Conservation (phyloP, 495 filamentous ascomycete genomes). For the Mytilinidion resinicola region DNA sequence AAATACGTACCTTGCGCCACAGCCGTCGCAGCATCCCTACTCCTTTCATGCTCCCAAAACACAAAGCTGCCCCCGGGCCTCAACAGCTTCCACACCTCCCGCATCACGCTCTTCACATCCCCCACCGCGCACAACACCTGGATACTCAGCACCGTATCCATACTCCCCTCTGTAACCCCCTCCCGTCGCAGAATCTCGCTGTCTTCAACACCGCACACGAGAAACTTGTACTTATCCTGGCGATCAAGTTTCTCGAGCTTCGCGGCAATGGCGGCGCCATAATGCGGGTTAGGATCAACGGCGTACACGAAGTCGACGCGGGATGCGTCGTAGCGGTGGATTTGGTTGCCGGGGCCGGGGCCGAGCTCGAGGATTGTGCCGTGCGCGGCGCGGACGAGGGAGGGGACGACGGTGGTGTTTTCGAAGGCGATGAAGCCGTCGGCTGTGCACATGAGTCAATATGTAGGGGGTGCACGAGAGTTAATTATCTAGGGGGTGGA, state of each 20-base stretch:
- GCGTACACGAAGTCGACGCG: conserved; percentile 39
- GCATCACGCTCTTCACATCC: too few species aligned
- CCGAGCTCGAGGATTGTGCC: conserved; percentile 47
- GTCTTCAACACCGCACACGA: conserved; percentile 39
- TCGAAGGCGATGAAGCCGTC: conserved; percentile 37
- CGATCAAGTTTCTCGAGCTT: conserved; percentile 29
- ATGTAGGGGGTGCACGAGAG: not conserved
- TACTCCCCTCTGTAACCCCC: conserved; percentile 37
- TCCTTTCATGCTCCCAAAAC: too few species aligned
- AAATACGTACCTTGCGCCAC: too few species aligned
- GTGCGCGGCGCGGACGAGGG: conserved; percentile 35
- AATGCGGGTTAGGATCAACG: conserved; percentile 41
- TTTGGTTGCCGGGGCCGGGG: conserved; percentile 44
- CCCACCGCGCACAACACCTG: too few species aligned
- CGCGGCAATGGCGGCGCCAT: conserved; percentile 22
- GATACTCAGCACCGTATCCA: conserved; percentile 9
- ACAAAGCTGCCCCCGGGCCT: too few species aligned
- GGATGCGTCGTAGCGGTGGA: conserved; percentile 37
- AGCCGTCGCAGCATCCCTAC: too few species aligned
- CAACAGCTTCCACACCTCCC: too few species aligned
- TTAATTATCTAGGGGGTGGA: not conserved
- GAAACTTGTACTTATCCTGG: conserved; percentile 38
- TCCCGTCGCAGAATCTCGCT: conserved; percentile 32
- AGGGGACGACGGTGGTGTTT: conserved; percentile 40
- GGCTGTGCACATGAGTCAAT: not conserved